These are phyloP conservation scores for Begonia peltatifolia DNA, from an alignment of 306 rosid species.

Conservation along the genomic window DNA sequence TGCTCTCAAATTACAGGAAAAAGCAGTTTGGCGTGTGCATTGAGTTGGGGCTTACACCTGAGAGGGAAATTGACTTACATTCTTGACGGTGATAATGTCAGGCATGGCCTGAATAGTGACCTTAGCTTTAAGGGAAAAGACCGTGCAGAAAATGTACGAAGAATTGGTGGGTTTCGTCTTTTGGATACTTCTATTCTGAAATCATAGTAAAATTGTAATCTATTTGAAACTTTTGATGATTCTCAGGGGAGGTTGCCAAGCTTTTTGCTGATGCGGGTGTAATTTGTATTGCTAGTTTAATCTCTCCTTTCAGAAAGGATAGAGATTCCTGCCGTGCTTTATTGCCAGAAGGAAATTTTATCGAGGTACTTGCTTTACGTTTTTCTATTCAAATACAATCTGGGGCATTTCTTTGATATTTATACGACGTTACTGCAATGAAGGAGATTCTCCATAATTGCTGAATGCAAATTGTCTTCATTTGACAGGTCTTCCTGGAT, in stretches of 20 bases:
- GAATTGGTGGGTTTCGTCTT: conserved; percentile 46
- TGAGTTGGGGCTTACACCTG: conserved; percentile 46
- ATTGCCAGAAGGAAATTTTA: conserved; percentile 46
- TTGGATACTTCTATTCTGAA: not conserved
- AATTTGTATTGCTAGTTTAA: conserved; percentile 62
- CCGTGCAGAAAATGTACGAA: conserved; percentile 71
- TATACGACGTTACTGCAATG: too few relatives aligned
- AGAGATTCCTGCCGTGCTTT: conserved; percentile 62
- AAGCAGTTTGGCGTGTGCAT: conserved; percentile 70
- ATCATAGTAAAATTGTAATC: not conserved
- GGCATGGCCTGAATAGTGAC: conserved; percentile 73
- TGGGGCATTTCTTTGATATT: conserved; percentile 5
- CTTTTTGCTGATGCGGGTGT: conserved; percentile 78
- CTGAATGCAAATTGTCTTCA: conserved; percentile 8
- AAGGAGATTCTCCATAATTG: not conserved
- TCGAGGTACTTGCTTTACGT: conserved; percentile 33
- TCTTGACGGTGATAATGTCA: conserved; percentile 85
- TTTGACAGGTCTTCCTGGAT: conserved; percentile 68
- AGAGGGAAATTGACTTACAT: conserved; percentile 62
- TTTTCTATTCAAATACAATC: conserved; percentile 5
- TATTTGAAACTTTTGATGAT: conserved; percentile 6
- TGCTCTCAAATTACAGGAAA: conserved; percentile 41
- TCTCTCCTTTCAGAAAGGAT: conserved; percentile 67
- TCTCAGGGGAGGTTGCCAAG: conserved; percentile 69
- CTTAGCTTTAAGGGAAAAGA: conserved; percentile 66